Evolutionary conservation across 164 flowering plant species (phyloP), one percentile per base, ranked within the genome.

Genomic region (Cinnamomum chago): DNA sequence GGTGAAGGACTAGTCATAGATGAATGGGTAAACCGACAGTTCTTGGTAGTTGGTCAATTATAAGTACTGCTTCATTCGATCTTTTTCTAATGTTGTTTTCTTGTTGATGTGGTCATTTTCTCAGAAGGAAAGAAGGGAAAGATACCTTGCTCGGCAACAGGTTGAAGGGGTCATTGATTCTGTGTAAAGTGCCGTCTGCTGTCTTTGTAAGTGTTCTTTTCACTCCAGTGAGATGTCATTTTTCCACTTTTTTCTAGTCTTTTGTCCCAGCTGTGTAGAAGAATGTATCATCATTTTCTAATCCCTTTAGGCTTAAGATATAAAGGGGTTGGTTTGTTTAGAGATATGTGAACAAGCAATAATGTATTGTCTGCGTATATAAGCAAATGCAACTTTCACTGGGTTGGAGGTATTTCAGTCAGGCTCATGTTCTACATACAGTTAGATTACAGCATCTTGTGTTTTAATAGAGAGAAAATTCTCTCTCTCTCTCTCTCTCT

Each of bases 1-100:
- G 99, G 97, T 15, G 98, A 95, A 83, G 98, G 96, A 67, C 92
- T 92, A 72, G 97, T 95, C 23, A 95, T 95, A 40, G 98, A 93
- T 81, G 96, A 91, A 86, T 90, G 94, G 94, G 96, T 90, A 77
- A 83, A 80, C 74, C 70, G 3, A 20, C 35, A 25, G 3, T 71
- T 25, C 64, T 7, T 50, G 3, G 20, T 23, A n/a, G 24, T 74
- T 7, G 20, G n/a, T 24, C 13, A 3, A 40, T 70, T 27, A 40
- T 40, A 2, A 17, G 13, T 67, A 13, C n/a, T 47, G 14, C 18
- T 58, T 52, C 23, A 17, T 13, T 30, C 17, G 23, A 67, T 28
- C 28, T 25, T 64, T 30, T 67, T 33, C 69, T 67, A 14, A 33
- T 18, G 69, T 11, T 67, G 40, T 58, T 67, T 35, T 13, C 4